phyloP scores from a whole-genome alignment of 768 basidiomycete genomes.

The Leccinum barrowsii region DNA sequence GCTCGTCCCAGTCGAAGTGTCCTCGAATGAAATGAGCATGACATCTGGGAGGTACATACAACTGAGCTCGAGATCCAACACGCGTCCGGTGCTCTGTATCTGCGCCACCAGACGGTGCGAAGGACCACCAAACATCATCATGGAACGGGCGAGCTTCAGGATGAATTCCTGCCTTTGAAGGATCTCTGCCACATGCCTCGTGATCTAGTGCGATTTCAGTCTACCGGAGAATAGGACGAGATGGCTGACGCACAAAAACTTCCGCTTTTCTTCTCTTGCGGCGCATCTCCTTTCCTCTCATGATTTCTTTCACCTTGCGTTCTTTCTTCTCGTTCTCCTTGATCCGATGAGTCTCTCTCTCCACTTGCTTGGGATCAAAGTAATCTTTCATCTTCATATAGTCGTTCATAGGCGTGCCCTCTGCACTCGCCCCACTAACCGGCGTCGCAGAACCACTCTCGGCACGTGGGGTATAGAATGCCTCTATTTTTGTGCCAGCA shows the following conservation, averaged over 20 bases:
- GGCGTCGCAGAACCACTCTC: constrained; percentile 16
- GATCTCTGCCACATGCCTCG: constrained; percentile 72
- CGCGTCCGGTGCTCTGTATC: constrained; percentile 72
- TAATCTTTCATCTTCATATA: constrained; percentile 26
- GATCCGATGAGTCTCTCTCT: constrained; percentile 21
- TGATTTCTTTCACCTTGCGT: constrained; percentile 35
- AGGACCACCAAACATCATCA: constrained; percentile 90
- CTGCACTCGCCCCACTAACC: constrained; percentile 4
- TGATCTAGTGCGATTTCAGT: constrained; percentile 48
- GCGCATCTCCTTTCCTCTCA: constrained; percentile 35
- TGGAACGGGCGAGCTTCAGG: constrained; percentile 74
- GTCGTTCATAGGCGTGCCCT: constrained; percentile 18
- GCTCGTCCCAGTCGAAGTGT: constrained; percentile 73
- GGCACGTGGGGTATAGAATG: constrained; percentile 1
- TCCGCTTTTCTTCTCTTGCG: constrained; percentile 65
- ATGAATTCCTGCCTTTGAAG: constrained; percentile 80
- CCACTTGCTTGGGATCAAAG: constrained; percentile 29
- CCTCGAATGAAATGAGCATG: constrained; percentile 81
- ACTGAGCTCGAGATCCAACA: constrained; percentile 69
- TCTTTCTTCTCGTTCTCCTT: constrained; percentile 29
- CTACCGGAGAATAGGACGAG: not conserved
- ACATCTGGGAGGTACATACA: constrained; percentile 76
- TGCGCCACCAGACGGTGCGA: constrained; percentile 81
- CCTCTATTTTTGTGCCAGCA: constrained; percentile 6
- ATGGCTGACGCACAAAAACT: constrained; percentile 57